These are phyloP conservation scores for Didymella sp. DNA, from an alignment of 2,329 filamentous ascomycete species.

Conservation along the genomic window DNA sequence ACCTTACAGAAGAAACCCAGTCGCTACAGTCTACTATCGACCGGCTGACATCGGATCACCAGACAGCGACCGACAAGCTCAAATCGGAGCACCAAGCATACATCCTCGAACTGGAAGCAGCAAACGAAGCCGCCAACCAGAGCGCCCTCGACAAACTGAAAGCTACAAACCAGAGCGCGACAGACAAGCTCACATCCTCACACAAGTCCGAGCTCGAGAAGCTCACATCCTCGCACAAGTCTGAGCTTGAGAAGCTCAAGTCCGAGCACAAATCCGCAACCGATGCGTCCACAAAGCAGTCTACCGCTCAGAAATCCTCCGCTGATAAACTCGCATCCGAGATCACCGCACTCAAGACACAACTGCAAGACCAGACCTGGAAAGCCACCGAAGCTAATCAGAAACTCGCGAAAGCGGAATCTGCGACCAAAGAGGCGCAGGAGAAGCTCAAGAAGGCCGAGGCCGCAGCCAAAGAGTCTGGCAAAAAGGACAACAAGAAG, in stretches of 20 bases:
- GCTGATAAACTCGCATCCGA: slow-evolving; percentile 41
- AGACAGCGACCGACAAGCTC: slow-evolving; percentile 14
- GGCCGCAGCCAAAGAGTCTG: slow-evolving; percentile 17
- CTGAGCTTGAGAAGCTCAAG: slow-evolving; percentile 9
- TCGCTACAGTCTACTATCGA: slow-evolving; percentile 27
- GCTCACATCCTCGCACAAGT: slow-evolving; percentile 9
- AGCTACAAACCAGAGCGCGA: slow-evolving; percentile 7
- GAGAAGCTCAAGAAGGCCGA: slow-evolving; percentile 40
- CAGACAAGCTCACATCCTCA: slow-evolving; percentile 6
- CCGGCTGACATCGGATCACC: slow-evolving; percentile 1
- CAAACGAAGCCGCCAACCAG: slow-evolving; percentile 13
- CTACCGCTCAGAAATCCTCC: slow-evolving; percentile 7
- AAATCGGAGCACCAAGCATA: slow-evolving; percentile 22
- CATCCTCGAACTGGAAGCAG: slow-evolving; percentile 11
- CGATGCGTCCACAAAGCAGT: not conserved
- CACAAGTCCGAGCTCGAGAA: slow-evolving; percentile 9
- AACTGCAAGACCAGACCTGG: slow-evolving; percentile 53
- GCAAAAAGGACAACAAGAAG: slow-evolving; percentile 20
- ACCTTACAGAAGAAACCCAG: slow-evolving; percentile 46
- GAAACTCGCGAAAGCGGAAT: slow-evolving; percentile 28
- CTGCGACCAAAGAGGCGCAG: slow-evolving; percentile 50
- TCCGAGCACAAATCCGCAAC: slow-evolving; percentile 10
- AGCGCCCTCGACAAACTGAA: slow-evolving; percentile 18
- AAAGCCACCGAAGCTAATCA: slow-evolving; percentile 57
- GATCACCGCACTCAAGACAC: slow-evolving; percentile 44